These are phyloP conservation scores for Sugiyamaella pinicola DNA, from an alignment of 1,139 yeast genomes.

Conservation along the genomic window DNA sequence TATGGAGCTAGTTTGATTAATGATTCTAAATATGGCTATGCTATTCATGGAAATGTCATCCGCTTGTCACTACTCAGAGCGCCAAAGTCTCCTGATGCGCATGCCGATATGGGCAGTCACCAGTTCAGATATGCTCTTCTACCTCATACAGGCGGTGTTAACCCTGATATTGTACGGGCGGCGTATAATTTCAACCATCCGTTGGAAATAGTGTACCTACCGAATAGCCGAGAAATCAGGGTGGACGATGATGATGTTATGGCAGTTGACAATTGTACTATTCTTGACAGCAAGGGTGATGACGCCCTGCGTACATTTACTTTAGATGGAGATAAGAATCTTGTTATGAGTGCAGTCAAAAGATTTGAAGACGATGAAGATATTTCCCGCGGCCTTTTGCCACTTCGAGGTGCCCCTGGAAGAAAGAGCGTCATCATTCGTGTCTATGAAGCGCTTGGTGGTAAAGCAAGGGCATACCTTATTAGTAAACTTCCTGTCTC, in stretches of 20 bases:
- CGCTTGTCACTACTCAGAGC: slow-evolving; percentile 79
- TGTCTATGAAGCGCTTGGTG: slow-evolving; percentile 86
- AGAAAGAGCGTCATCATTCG: slow-evolving; percentile 57
- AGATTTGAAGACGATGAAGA: slow-evolving; percentile 84
- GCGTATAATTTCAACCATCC: slow-evolving; percentile 82
- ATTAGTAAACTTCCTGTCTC: slow-evolving; percentile 48
- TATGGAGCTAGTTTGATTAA: slow-evolving; percentile 90
- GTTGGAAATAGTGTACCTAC: slow-evolving; percentile 31
- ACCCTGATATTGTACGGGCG: slow-evolving; percentile 64
- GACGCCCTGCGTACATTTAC: slow-evolving; percentile 36
- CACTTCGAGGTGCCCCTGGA: slow-evolving; percentile 52
- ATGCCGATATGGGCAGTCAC: slow-evolving; percentile 92
- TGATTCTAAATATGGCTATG: slow-evolving; percentile 86
- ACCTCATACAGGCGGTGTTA: slow-evolving; percentile 75
- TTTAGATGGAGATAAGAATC: slow-evolving; percentile 53
- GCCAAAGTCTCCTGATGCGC: slow-evolving; percentile 88
- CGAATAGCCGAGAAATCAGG: slow-evolving; percentile 21
- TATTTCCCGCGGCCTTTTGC: slow-evolving; percentile 44
- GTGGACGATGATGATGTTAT: slow-evolving; percentile 14
- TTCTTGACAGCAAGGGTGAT: slow-evolving; percentile 22
- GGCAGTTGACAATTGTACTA: slow-evolving; percentile 17
- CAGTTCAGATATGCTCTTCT: slow-evolving; percentile 77
- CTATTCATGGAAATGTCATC: slow-evolving; percentile 87
- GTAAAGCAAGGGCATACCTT: slow-evolving; percentile 59
- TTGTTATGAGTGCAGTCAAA: slow-evolving; percentile 76